A percentile compares a stretch with the other conserved stretches of the same genome.
Evolutionary conservation across 2,329 filamentous ascomycete genomes (phyloP).

Genomic region (Amesomyces nigricolor): DNA sequence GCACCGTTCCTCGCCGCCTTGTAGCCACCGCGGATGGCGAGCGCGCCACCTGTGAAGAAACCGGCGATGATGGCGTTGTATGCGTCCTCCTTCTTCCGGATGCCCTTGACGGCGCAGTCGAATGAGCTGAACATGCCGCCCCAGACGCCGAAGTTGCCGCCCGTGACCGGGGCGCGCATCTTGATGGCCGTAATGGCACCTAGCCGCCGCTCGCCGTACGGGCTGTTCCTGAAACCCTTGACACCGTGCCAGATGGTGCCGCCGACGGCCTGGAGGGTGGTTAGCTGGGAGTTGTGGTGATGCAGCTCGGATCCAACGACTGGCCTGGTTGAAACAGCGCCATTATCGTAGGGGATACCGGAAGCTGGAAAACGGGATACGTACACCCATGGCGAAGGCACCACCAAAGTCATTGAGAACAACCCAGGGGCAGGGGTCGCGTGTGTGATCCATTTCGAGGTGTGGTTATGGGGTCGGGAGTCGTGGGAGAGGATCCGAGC

Average conservation of each 20-base stretch:
- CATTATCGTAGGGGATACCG: neutral
- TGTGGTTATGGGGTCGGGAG: slow-evolving; percentile 5
- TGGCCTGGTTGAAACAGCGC: neutral
- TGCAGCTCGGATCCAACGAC: neutral
- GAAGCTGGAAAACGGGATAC: slow-evolving; percentile 32
- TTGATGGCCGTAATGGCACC: slow-evolving; percentile 96
- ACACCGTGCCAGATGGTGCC: slow-evolving; percentile 93
- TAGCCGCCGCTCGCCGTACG: slow-evolving; percentile 90
- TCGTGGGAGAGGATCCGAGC: neutral
- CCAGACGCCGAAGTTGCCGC: slow-evolving; percentile 94
- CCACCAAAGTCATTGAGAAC: slow-evolving; percentile 96
- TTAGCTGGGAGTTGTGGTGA: neutral
- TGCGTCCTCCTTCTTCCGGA: slow-evolving; percentile 93
- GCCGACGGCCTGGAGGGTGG: slow-evolving; percentile 55
- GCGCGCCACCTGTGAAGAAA: slow-evolving; percentile 89
- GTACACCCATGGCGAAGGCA: slow-evolving; percentile 92
- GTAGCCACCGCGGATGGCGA: slow-evolving; percentile 86
- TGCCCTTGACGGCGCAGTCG: slow-evolving; percentile 92
- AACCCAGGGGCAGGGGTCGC: slow-evolving; percentile 96
- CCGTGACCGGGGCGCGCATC: slow-evolving; percentile 89
- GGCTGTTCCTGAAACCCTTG: slow-evolving; percentile 86
- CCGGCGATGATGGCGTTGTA: slow-evolving; percentile 98
- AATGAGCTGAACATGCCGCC: slow-evolving; percentile 93
- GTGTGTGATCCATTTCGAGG: slow-evolving; percentile 76
- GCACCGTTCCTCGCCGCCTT: slow-evolving; percentile 91